Evolutionary conservation across 2,329 filamentous ascomycete species (phyloP).

Genomic region (Epichloe elymi): DNA sequence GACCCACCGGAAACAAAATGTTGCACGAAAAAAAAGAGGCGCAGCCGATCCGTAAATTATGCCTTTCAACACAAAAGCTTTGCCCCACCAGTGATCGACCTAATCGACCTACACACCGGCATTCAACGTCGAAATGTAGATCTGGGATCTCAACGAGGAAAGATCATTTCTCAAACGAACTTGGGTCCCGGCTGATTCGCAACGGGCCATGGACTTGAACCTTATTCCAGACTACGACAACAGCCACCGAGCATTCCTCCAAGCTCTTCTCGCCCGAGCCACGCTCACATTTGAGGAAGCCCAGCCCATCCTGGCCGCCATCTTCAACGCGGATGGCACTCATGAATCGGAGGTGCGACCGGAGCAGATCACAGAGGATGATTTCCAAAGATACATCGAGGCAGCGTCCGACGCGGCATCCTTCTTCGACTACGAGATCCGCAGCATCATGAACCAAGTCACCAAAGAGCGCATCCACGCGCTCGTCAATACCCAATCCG

Average conservation of each 20-base stretch:
- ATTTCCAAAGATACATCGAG: slow-evolving; percentile 56
- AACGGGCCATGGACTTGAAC: slow-evolving; percentile 14
- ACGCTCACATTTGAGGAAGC: slow-evolving; percentile 65
- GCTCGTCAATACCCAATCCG: slow-evolving; percentile 77
- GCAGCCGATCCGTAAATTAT: too few relatives aligned
- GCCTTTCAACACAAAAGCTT: too few relatives aligned
- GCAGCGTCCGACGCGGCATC: slow-evolving; percentile 60
- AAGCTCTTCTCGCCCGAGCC: slow-evolving; percentile 70
- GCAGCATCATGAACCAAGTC: slow-evolving; percentile 56
- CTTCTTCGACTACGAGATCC: slow-evolving; percentile 77
- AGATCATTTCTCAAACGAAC: neutral
- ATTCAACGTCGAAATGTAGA: neutral
- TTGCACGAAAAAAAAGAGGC: too few relatives aligned
- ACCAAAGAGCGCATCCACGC: slow-evolving; percentile 59
- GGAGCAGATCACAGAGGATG: slow-evolving; percentile 53
- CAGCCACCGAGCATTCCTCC: slow-evolving; percentile 76
- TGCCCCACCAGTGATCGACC: too few relatives aligned
- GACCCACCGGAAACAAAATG: too few relatives aligned
- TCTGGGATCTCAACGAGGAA: neutral
- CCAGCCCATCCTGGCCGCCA: slow-evolving; percentile 60
- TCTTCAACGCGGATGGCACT: slow-evolving; percentile 44
- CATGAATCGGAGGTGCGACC: slow-evolving; percentile 29
- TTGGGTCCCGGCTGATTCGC: neutral
- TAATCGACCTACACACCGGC: too few relatives aligned
- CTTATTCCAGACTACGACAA: slow-evolving; percentile 34